phyloP scores from a whole-genome alignment of 1,139 yeast species.

The Scheffersomyces lignicola region DNA sequence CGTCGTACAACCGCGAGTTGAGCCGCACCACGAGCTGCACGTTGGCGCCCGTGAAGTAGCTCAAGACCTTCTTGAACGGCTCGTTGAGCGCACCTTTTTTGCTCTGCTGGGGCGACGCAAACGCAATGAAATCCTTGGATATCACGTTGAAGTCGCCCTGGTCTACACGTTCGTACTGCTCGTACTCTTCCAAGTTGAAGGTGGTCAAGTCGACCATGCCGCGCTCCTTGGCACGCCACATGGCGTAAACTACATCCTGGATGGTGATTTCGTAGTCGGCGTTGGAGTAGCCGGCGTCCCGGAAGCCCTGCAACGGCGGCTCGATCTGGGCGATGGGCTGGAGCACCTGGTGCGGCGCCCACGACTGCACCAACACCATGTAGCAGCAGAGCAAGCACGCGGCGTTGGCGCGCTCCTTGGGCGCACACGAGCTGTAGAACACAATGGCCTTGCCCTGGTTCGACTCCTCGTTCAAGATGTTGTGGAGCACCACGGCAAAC shows the following conservation, averaged over 20 bases:
- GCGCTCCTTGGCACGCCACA: slow-evolving; percentile 98
- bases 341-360: slow-evolving; percentile 98
- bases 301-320: slow-evolving; percentile 90
- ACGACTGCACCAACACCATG: slow-evolving; percentile 91
- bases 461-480: slow-evolving; percentile 78
- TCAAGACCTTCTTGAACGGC: slow-evolving; percentile 78
- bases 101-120: slow-evolving; percentile 93
- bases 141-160: slow-evolving; percentile 94
- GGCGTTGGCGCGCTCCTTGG: slow-evolving; percentile 86
- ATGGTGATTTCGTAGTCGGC: slow-evolving; percentile 93
- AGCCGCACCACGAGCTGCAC: slow-evolving; percentile 90
- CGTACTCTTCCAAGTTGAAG: slow-evolving; percentile 92
- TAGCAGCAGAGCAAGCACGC: slow-evolving; percentile 93
- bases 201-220: slow-evolving; percentile 81
- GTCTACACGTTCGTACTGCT: slow-evolving; percentile 91
- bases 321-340: slow-evolving; percentile 92
- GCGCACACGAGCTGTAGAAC: slow-evolving; percentile 78
- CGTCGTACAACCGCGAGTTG: slow-evolving; percentile 87
- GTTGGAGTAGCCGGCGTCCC: slow-evolving; percentile 96
- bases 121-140: slow-evolving; percentile 92
- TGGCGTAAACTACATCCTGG: slow-evolving; percentile 92
- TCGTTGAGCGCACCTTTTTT: slow-evolving; percentile 54
- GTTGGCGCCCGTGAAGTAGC: slow-evolving; percentile 66
- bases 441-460: slow-evolving; percentile 90
- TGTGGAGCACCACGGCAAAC: slow-evolving; percentile 92